phyloP scores from a whole-genome alignment of 2,329 filamentous ascomycete genomes.

The Domatiomyces globalis region DNA sequence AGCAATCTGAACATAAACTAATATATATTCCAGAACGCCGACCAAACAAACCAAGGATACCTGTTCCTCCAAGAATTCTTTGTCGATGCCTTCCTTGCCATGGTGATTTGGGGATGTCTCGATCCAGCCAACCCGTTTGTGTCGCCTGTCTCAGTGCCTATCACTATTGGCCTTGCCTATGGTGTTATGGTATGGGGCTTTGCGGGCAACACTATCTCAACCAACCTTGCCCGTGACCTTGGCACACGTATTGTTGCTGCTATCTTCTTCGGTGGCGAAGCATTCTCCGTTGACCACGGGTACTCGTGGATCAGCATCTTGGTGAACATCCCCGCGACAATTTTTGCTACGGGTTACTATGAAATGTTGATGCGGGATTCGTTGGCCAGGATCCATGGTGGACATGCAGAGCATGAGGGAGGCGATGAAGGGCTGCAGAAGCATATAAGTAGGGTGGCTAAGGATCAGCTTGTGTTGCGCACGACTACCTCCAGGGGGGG shows the following conservation, averaged over 20 bases:
- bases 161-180: constrained; percentile 43
- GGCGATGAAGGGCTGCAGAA: constrained; percentile 38
- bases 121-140: constrained; percentile 48
- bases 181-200: constrained; percentile 44
- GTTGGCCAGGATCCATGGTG: constrained; percentile 36
- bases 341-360: constrained; percentile 42
- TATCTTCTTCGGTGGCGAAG: constrained; percentile 42
- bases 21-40: constrained; percentile 18
- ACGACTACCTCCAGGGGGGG: no score
- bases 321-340: constrained; percentile 43
- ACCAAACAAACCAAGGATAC: constrained; percentile 41
- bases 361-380: constrained; percentile 42
- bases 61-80: constrained; percentile 48
- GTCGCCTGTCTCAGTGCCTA: constrained; percentile 33
- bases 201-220: constrained; percentile 40
- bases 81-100: constrained; percentile 41
- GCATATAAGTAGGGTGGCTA: constrained; percentile 14
- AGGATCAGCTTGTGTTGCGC: no score
- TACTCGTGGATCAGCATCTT: constrained; percentile 43
- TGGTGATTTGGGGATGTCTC: constrained; percentile 44
- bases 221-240: constrained; percentile 45
- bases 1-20: not conserved
- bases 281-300: constrained; percentile 29
- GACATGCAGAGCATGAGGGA: constrained; percentile 37
- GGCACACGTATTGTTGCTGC: constrained; percentile 46